Conservation (phyloP, 768 basidiomycete genomes). For the Leccinum ochraceum region DNA sequence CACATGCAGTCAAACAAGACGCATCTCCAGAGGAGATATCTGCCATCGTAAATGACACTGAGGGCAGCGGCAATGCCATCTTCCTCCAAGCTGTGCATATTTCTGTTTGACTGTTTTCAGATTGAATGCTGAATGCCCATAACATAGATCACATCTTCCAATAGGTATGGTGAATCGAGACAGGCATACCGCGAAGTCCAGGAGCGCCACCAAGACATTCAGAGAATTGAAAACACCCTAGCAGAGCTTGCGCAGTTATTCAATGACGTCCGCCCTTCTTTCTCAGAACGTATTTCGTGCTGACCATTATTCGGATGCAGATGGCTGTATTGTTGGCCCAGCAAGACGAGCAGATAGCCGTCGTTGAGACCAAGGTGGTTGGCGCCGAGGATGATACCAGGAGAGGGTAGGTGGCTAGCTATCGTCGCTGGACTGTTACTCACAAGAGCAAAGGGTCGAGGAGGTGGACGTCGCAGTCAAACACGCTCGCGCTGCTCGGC, state of each 20-base stretch:
- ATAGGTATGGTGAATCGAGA: constrained; percentile 80
- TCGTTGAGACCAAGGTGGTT: constrained; percentile 61
- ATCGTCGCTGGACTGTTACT: not conserved
- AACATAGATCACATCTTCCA: constrained; percentile 67
- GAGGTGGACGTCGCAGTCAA: constrained; percentile 69
- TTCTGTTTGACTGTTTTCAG: not conserved
- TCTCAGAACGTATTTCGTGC: not conserved
- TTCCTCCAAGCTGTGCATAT: constrained; percentile 70
- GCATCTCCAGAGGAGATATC: constrained; percentile 81
- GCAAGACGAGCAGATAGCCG: constrained; percentile 73
- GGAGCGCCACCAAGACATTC: constrained; percentile 82
- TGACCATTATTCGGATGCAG: constrained; percentile 36
- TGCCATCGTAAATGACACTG: constrained; percentile 64
- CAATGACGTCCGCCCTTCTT: constrained; percentile 57
- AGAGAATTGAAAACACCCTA: constrained; percentile 77
- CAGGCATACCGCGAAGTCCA: constrained; percentile 87
- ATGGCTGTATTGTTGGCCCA: constrained; percentile 79
- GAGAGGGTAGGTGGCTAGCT: constrained; percentile 54
- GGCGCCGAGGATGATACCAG: constrained; percentile 69
- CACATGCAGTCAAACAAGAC: constrained; percentile 72
- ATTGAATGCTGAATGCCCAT: not conserved
- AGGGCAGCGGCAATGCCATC: constrained; percentile 60
- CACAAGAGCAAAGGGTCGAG: constrained; percentile 37
- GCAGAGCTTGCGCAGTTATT: constrained; percentile 90
- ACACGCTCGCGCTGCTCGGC: constrained; percentile 68